Evolutionary conservation across 306 rosid genomes (phyloP).

Genomic region (Betula pendula): DNA sequence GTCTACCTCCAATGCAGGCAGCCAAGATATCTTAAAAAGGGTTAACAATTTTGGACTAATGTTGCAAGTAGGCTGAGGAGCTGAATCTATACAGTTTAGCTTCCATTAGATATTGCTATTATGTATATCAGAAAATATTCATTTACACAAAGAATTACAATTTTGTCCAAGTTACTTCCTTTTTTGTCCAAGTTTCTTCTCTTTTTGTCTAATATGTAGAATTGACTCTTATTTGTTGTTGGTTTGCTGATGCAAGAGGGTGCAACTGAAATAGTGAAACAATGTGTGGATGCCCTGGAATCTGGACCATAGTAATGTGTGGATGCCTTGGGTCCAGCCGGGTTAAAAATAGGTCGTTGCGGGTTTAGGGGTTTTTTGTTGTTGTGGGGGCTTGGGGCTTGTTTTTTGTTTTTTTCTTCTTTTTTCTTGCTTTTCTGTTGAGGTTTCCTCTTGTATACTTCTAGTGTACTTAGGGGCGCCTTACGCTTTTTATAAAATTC

Average conservation of each 20-base stretch:
- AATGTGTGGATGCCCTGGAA: constrained; percentile 18
- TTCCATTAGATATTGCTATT: constrained; percentile 16
- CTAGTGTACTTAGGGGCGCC: too few relatives aligned
- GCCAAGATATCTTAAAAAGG: neutral
- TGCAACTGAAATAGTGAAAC: constrained; percentile 12
- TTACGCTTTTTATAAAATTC: too few relatives aligned
- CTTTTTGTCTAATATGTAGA: too few relatives aligned
- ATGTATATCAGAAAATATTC: neutral
- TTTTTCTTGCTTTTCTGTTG: too few relatives aligned
- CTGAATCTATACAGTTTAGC: constrained; percentile 1
- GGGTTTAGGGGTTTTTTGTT: too few relatives aligned
- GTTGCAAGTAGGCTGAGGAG: constrained; percentile 10
- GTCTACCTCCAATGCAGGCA: neutral
- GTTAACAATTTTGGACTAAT: neutral
- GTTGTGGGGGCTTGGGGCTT: too few relatives aligned
- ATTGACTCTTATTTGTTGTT: constrained; percentile 22
- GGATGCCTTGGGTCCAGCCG: too few relatives aligned
- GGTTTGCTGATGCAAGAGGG: constrained; percentile 21
- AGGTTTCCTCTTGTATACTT: too few relatives aligned
- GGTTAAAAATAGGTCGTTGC: too few relatives aligned
- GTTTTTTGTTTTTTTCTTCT: too few relatives aligned
- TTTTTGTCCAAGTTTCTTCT: too few relatives aligned
- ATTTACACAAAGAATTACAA: neutral
- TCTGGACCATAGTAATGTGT: neutral
- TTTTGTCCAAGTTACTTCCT: too few relatives aligned